Evolutionary conservation across 495 filamentous ascomycete species (phyloP).

Genomic region (Amniculicola lignicola): DNA sequence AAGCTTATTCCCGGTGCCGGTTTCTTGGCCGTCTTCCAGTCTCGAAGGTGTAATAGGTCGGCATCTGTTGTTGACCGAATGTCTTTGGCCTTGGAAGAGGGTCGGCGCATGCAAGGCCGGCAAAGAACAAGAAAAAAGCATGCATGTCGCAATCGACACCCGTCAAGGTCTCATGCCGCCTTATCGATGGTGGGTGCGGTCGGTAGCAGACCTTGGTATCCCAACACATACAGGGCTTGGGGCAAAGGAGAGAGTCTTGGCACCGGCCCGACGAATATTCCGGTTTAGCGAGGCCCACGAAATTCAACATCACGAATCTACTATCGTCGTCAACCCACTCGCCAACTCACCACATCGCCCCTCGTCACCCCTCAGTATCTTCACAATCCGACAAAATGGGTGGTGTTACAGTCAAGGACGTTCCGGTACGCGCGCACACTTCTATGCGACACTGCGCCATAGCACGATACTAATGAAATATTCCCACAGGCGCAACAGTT

Average conservation of each 20-base stretch:
- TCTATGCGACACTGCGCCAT: not conserved
- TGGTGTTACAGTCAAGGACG: slow-evolving; percentile 41
- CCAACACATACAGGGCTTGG: too few species aligned
- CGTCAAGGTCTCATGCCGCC: not conserved
- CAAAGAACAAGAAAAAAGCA: not conserved
- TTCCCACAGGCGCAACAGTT: slow-evolving; percentile 79
- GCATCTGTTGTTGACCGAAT: too few species aligned
- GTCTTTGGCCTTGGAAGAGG: too few species aligned
- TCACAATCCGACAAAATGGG: slow-evolving; percentile 37
- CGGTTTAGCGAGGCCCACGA: slow-evolving; percentile 10
- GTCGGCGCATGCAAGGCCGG: not conserved
- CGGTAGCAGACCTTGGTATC: not conserved
- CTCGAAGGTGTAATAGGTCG: too few species aligned
- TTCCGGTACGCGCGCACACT: not conserved
- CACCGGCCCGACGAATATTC: slow-evolving; percentile 1
- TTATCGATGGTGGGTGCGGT: not conserved
- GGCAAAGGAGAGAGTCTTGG: not conserved
- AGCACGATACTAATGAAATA: slow-evolving; percentile 2
- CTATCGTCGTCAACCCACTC: not conserved
- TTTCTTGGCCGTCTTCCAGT: too few species aligned
- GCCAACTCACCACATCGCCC: slow-evolving; percentile 14
- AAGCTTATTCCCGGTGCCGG: too few species aligned
- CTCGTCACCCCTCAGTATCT: not conserved
- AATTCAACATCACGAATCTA: not conserved
- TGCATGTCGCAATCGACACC: not conserved